Evolutionary conservation across 2,329 filamentous ascomycete genomes (phyloP), one percentile per base, ranked within the genome.

Genomic region (Cladosporium austrohemisphaericum): DNA sequence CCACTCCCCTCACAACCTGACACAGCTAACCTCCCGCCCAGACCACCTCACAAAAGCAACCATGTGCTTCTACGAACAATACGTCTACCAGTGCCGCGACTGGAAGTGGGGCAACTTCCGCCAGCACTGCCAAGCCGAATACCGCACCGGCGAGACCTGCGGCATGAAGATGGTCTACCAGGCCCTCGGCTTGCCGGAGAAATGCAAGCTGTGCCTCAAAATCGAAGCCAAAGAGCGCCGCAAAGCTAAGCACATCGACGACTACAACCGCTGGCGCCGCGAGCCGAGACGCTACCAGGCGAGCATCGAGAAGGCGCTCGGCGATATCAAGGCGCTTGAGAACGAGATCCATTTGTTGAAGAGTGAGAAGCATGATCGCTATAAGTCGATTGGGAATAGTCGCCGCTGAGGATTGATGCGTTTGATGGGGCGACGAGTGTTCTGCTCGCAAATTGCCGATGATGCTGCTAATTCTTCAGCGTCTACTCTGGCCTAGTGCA

Each of bases 61-160:
- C 44, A 95, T 97, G 92, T 96, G 92, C 76, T 96, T 93, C 77
- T 97, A 91, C 76, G 90, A 96, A 64, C 86, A 92, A 71, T 89
- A 85, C 68, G 80, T 82, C 60, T 95, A 87, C 79, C 71, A 71
- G 51, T 97, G 92, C 73, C 86, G 87, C 64, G 92, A 89, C 78
- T 95, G 86, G 85, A 89, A 90, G 71, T 97, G 91, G 91, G 87
- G 88, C 58, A 86, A 85, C 73, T 96, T 96, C 76, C 84, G 87
- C 58, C 81, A 91, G 70, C 91, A 95, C 68, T 97, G 92, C 78
- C 85, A 86, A 70, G 90, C 89, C 71, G 92, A 96, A 69, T 94
- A 95, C 74, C 87, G 92, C 57, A 95, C 88, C 58, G 92, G 92
- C 63, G 92, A 97, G 76, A 96, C 92, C 29, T 97, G 92, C 72